Percentiles rank a stretch among this genome's conserved stretches.
Conservation (phyloP, 352 stramenopile species). For the Phytophthora agathidicida region DNA sequence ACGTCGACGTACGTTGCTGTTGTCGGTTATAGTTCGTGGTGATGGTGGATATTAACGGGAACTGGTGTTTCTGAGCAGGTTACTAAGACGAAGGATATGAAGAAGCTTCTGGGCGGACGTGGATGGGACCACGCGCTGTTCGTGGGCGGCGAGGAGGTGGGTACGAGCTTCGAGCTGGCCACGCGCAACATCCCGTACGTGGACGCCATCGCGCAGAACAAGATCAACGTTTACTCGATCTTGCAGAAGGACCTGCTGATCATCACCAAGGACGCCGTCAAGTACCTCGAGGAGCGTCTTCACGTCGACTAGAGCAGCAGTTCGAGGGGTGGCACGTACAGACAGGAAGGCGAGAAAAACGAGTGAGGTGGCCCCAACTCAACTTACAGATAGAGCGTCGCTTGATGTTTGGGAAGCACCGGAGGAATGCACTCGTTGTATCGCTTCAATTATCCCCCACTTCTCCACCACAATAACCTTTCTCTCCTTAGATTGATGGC, state of each 20-base stretch:
- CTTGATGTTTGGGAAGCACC: conserved; percentile 12
- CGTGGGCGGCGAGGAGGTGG: conserved; percentile 75
- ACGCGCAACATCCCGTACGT: conserved; percentile 89
- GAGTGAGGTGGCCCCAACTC: conserved; percentile 9
- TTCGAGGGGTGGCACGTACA: conserved; percentile 13
- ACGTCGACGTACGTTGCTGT: conserved; percentile 62
- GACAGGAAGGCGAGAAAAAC: conserved; percentile 12
- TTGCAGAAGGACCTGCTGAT: conserved; percentile 89
- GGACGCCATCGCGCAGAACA: conserved; percentile 83
- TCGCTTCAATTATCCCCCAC: conserved; percentile 1
- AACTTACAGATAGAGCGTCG: conserved; percentile 34
- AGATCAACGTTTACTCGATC: conserved; percentile 92
- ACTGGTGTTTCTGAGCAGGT: conserved; percentile 43
- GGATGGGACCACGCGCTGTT: conserved; percentile 90
- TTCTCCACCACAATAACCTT: conserved; percentile 2
- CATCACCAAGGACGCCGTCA: conserved; percentile 85
- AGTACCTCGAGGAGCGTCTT: conserved; percentile 89
- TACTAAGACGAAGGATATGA: conserved; percentile 89
- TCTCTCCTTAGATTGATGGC: conserved; percentile 54
- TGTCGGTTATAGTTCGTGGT: neutral
- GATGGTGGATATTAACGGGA: too few species aligned
- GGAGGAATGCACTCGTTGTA: conserved; percentile 23
- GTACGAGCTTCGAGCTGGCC: conserved; percentile 78
- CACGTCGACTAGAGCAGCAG: conserved; percentile 69
- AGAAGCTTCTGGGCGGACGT: conserved; percentile 73